A percentile compares a stretch with the other conserved stretches of the same genome.
These are phyloP conservation scores for Candida corydali DNA, from an alignment of 805 yeast genomes.

Conservation along the genomic window DNA sequence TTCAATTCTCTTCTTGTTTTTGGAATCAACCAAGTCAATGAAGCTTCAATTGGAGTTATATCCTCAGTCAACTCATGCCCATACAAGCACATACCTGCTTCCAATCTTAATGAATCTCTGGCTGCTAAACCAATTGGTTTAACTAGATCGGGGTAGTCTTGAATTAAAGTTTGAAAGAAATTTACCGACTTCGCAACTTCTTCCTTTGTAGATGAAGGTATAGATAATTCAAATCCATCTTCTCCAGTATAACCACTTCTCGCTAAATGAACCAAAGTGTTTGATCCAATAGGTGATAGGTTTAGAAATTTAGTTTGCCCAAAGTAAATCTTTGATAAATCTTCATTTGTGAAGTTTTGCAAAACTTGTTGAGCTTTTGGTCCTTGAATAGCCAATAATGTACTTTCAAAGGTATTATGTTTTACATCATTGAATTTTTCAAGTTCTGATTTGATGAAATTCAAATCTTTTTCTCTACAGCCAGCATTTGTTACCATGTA, in stretches of 20 bases:
- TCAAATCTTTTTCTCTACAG: slow-evolving; percentile 76
- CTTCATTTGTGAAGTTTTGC: slow-evolving; percentile 56
- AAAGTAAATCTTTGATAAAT: slow-evolving; percentile 62
- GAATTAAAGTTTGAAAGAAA: slow-evolving; percentile 59
- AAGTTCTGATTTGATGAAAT: slow-evolving; percentile 56
- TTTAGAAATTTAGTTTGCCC: slow-evolving; percentile 60
- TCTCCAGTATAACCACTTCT: slow-evolving; percentile 98
- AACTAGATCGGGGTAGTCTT: slow-evolving; percentile 49
- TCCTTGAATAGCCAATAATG: slow-evolving; percentile 89
- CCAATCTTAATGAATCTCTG: slow-evolving; percentile 89
- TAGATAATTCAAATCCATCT: slow-evolving; percentile 92
- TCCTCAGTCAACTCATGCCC: slow-evolving; percentile 85
- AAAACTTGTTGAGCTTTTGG: slow-evolving; percentile 73
- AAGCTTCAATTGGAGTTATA: slow-evolving; percentile 84
- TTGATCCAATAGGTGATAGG: slow-evolving; percentile 31
- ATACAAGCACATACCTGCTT: slow-evolving; percentile 97
- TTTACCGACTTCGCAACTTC: slow-evolving; percentile 45
- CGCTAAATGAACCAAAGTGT: slow-evolving; percentile 64
- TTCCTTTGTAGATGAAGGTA: slow-evolving; percentile 46
- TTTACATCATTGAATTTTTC: slow-evolving; percentile 32
- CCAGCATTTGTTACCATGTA: slow-evolving; percentile 97
- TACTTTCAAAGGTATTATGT: slow-evolving; percentile 54
- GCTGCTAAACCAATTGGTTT: slow-evolving; percentile 97
- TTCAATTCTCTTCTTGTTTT: slow-evolving; percentile 60
- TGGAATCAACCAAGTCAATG: slow-evolving; percentile 86